Evolutionary conservation across 164 flowering plant species (phyloP), one percentile per base, ranked within the genome.

Genomic region (Annona squamosa): DNA sequence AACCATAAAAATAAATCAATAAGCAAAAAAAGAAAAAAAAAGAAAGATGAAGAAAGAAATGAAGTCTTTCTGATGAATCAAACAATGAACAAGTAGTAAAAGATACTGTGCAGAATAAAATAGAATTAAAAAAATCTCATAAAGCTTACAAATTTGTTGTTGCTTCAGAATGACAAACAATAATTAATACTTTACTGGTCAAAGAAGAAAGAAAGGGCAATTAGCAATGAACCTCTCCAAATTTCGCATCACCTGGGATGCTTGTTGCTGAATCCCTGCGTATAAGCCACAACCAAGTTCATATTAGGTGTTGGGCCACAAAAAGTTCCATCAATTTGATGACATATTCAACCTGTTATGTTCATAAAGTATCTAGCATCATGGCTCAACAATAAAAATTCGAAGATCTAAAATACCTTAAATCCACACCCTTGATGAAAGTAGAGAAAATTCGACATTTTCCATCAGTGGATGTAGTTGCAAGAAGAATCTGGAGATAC

Each of bases 401-500:
- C 9, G 6, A 4, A 68, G 52, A 65, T 44, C 63, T 47, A 75
- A 70, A 82, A 75, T 82, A 95, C 99, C 86, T 90, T 71, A 85
- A 73, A 75, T 95, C 99, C 69, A 95, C 97, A 73, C 98, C 99
- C 87, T 93, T 95, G 70, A 95, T 95, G 74, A 91, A 93, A 71
- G 99, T 93, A 48, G 97, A 89, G 80, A 95, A 95, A 48, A 95
- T 85, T 72, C 99, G 81, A 75, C 99, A 95, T 81, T 95, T 95
- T 77, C 98, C 99, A 87, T 95, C 99, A 37, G 99, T 91, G 13
- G 99, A 91, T 72, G 99, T 87, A 41, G 99, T 91, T 80, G 99
- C 99, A 75, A 95, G 92, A 76, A 95, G 83, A 78, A 89, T 85
- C 99, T 95, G 82, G 64, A 72, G 5, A 46, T 9, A 63, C 4